These are phyloP conservation scores for thale cress (Arabidopsis thaliana) DNA, from an alignment of 345 rosid species.

Conservation along the genomic window DNA sequence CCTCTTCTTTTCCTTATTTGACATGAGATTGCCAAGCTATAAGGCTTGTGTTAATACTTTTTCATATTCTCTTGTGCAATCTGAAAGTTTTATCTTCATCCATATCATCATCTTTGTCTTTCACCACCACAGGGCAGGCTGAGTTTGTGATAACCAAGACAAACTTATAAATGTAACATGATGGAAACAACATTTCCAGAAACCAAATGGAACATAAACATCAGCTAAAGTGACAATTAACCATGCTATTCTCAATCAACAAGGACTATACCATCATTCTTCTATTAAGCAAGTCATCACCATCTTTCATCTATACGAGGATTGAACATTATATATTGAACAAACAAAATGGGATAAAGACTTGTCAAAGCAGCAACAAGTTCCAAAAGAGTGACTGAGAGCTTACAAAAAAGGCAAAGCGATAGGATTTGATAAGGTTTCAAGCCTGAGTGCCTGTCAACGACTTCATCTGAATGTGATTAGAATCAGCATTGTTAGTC, in stretches of 20 bases:
- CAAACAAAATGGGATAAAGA: slow-evolving; percentile 5
- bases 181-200: not conserved
- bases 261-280: slow-evolving; percentile 12
- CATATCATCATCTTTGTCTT: slow-evolving; percentile 11
- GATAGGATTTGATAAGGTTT: slow-evolving; percentile 31
- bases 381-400: not conserved
- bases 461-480: slow-evolving; percentile 83
- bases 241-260: slow-evolving; percentile 5
- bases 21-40: not conserved
- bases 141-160: too few relatives aligned
- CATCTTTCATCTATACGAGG: slow-evolving; percentile 13
- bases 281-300: slow-evolving; percentile 9
- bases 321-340: slow-evolving; percentile 2
- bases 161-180: not conserved
- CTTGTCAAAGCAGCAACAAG: slow-evolving; percentile 19
- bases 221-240: slow-evolving; percentile 15
- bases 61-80: not conserved
- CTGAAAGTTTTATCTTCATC: slow-evolving; percentile 5
- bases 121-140: not conserved
- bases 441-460: slow-evolving; percentile 83
- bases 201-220: slow-evolving; percentile 3
- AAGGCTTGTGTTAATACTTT: not conserved
- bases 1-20: not conserved
- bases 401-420: not conserved
- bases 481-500: slow-evolving; percentile 49